Evolutionary conservation across 139 green algal genomes (phyloP).

Genomic region (Chlorella sp.): DNA sequence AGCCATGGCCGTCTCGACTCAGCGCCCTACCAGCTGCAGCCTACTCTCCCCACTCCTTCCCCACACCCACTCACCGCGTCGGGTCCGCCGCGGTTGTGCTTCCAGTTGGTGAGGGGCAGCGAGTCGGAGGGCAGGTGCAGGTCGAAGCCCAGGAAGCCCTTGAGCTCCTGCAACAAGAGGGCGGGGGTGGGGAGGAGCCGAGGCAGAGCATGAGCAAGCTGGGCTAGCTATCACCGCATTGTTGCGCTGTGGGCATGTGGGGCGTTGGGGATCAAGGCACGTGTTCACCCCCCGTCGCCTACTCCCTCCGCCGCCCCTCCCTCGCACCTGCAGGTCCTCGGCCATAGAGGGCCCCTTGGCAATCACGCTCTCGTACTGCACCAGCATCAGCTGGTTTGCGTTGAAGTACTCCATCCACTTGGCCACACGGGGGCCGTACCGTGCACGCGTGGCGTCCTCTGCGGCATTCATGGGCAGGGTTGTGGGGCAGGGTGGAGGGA

Average conservation of each 20-base stretch:
- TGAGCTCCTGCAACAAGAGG: neutral
- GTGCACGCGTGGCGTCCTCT: neutral
- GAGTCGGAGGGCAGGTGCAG: slow-evolving; percentile 15
- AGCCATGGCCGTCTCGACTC: no score
- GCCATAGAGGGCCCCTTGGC: no score
- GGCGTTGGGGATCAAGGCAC: no score
- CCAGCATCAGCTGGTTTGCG: neutral
- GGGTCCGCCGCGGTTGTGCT: slow-evolving; percentile 8
- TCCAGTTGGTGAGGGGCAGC: slow-evolving; percentile 32
- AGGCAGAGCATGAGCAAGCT: no score
- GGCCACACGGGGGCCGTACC: neutral
- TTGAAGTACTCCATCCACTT: neutral
- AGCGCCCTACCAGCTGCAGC: no score
- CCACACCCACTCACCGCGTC: neutral
- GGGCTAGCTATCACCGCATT: no score
- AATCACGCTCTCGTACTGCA: slow-evolving; percentile 13
- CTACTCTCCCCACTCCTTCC: no score
- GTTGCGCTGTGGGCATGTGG: no score
- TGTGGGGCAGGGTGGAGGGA: neutral
- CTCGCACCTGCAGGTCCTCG: no score
- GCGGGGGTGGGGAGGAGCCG: no score
- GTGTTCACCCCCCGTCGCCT: no score
- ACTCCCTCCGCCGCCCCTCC: no score
- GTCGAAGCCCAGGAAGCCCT: slow-evolving; percentile 10
- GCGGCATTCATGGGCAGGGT: neutral